phyloP scores from a whole-genome alignment of 768 basidiomycete genomes.

The Chiua virens region DNA sequence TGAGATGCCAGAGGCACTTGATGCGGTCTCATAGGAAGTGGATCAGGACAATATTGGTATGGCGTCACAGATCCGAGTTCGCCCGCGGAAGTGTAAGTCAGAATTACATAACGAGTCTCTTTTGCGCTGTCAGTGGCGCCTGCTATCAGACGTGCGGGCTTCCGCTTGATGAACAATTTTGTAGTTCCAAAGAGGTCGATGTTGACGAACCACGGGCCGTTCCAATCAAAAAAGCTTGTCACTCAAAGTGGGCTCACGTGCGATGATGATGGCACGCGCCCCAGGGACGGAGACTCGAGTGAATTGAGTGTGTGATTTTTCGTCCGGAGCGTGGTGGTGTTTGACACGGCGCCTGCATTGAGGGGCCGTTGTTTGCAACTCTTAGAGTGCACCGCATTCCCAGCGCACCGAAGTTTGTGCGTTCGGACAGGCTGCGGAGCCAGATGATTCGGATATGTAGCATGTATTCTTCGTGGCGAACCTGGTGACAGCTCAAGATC shows the following conservation, averaged over 20 bases:
- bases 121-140: conserved; percentile 13
- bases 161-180: conserved; percentile 2
- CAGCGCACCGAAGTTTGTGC: not conserved
- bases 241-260: conserved; percentile 13
- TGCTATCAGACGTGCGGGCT: conserved; percentile 4
- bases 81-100: conserved; percentile 16
- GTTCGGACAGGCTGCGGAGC: not conserved
- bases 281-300: conserved; percentile 8
- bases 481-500: not conserved
- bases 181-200: conserved; percentile 1
- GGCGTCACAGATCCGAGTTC: conserved; percentile 9
- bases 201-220: conserved; percentile 2
- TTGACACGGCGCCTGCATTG: not conserved
- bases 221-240: conserved; percentile 23
- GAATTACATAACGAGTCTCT: conserved; percentile 19
- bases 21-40: conserved; percentile 26
- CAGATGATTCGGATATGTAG: not conserved
- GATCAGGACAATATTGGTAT: conserved; percentile 4
- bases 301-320: conserved; percentile 8
- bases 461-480: conserved; percentile 2
- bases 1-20: conserved; percentile 33
- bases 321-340: not conserved
- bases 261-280: not conserved
- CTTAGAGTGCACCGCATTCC: conserved; percentile 29
- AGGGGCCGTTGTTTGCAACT: conserved; percentile 5